Conservation (phyloP, 2,329 filamentous ascomycete species). For the Penicillium verrucosum region DNA sequence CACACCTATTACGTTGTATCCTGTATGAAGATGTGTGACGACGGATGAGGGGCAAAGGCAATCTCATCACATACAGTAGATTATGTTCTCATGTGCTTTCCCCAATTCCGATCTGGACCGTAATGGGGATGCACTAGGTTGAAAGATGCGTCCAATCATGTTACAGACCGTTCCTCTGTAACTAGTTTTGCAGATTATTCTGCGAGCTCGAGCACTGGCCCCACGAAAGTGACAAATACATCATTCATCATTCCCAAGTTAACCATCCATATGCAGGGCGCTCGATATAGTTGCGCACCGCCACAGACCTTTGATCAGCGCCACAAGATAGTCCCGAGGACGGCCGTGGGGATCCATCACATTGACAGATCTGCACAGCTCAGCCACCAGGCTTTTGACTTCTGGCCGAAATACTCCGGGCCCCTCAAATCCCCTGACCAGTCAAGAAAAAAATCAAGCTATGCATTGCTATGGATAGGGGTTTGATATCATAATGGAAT, state of each 20-base stretch:
- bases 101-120: slow-evolving; percentile 21
- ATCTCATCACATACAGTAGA: slow-evolving; percentile 17
- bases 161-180: slow-evolving; percentile 10
- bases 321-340: slow-evolving; percentile 14
- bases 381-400: slow-evolving; percentile 6
- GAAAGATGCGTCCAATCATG: slow-evolving; percentile 5
- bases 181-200: neutral
- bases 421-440: slow-evolving; percentile 7
- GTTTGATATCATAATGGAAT: neutral
- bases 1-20: neutral
- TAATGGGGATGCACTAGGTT: slow-evolving; percentile 14
- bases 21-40: slow-evolving; percentile 11
- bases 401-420: slow-evolving; percentile 17
- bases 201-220: neutral
- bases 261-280: neutral
- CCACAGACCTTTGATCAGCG: slow-evolving; percentile 16
- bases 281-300: slow-evolving; percentile 16
- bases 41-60: slow-evolving; percentile 19
- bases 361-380: slow-evolving; percentile 10
- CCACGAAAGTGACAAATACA: slow-evolving; percentile 3
- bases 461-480: slow-evolving; percentile 4
- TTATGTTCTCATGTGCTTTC: neutral
- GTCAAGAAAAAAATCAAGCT: neutral
- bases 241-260: neutral
- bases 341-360: slow-evolving; percentile 15